These are phyloP conservation scores for Amanita rimosa DNA, from an alignment of 768 basidiomycete genomes.

Conservation along the genomic window DNA sequence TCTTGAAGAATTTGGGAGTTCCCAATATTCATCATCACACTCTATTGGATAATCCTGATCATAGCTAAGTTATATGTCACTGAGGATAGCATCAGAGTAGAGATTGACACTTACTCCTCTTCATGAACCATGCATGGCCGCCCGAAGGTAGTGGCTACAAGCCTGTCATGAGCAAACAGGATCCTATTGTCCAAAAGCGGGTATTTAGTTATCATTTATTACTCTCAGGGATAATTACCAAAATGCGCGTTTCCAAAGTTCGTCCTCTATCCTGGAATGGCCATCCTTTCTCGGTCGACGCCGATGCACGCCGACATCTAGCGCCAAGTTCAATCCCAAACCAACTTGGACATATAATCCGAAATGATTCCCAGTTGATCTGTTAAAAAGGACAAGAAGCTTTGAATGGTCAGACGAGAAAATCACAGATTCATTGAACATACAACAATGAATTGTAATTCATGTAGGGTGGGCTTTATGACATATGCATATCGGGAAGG, in stretches of 20 bases:
- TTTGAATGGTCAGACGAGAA: conserved; percentile 11
- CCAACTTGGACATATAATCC: conserved; percentile 16
- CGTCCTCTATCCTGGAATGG: conserved; percentile 37
- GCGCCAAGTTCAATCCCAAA: conserved; percentile 48
- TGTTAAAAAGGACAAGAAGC: conserved; percentile 41
- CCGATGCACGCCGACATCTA: conserved; percentile 73
- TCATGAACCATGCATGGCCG: conserved; percentile 45
- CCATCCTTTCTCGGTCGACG: conserved; percentile 29
- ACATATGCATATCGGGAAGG: too few species aligned
- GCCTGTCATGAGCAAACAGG: conserved; percentile 48
- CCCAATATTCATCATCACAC: conserved; percentile 79
- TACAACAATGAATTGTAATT: too few species aligned
- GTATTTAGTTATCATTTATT: too few species aligned
- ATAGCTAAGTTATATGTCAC: conserved; percentile 38
- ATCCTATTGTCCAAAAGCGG: conserved; percentile 5
- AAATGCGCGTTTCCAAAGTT: conserved; percentile 73
- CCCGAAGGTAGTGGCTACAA: conserved; percentile 41
- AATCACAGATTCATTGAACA: not conserved
- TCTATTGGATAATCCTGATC: conserved; percentile 75
- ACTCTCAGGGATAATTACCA: conserved; percentile 26
- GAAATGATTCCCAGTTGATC: too few species aligned
- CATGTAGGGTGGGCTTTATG: too few species aligned
- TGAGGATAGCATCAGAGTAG: not conserved
- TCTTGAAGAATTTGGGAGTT: conserved; percentile 29
- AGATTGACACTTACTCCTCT: conserved; percentile 44